phyloP scores from a whole-genome alignment of 2,329 filamentous ascomycete genomes.

The Malbranchea zuffiana region DNA sequence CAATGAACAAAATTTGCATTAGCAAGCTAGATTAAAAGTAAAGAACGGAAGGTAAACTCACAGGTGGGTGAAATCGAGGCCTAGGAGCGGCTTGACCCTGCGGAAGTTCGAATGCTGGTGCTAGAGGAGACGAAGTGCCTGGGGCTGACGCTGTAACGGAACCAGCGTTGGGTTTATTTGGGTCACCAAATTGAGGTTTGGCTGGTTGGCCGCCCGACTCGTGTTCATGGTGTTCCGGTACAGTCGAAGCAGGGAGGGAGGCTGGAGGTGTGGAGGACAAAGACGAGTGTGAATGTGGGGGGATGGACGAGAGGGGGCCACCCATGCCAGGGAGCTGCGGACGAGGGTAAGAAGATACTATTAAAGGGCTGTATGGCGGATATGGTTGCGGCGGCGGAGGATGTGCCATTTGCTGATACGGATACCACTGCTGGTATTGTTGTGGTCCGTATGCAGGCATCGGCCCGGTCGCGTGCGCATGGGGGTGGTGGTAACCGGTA shows the following conservation, averaged over 20 bases:
- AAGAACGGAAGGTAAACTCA: conserved; percentile 21
- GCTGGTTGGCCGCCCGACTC: conserved; percentile 18
- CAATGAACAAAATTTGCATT: conserved; percentile 6
- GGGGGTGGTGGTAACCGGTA: conserved; percentile 46
- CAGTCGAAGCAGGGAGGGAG: conserved; percentile 20
- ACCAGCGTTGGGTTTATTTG: conserved; percentile 13
- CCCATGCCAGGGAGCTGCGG: conserved; percentile 32
- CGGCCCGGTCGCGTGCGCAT: conserved; percentile 41
- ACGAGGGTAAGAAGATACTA: conserved; percentile 36
- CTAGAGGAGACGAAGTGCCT: conserved; percentile 6
- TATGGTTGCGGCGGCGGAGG: conserved; percentile 33
- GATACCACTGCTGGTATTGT: conserved; percentile 39
- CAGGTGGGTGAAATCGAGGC: conserved; percentile 17
- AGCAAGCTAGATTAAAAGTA: neutral
- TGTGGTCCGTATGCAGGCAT: conserved; percentile 36
- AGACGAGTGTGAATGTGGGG: conserved; percentile 22
- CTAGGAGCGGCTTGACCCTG: conserved; percentile 15
- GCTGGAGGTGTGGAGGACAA: conserved; percentile 26
- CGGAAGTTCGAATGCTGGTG: conserved; percentile 17
- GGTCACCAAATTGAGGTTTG: conserved; percentile 20
- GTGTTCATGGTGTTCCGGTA: conserved; percentile 24
- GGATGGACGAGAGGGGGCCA: conserved; percentile 27
- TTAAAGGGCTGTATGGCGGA: conserved; percentile 33
- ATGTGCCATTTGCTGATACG: conserved; percentile 30
- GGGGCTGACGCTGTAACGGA: neutral